Percentiles rank a stretch among this genome's conserved stretches.
phyloP scores from a whole-genome alignment of 2,329 filamentous ascomycete genomes.

The Monilinia fructicola region DNA sequence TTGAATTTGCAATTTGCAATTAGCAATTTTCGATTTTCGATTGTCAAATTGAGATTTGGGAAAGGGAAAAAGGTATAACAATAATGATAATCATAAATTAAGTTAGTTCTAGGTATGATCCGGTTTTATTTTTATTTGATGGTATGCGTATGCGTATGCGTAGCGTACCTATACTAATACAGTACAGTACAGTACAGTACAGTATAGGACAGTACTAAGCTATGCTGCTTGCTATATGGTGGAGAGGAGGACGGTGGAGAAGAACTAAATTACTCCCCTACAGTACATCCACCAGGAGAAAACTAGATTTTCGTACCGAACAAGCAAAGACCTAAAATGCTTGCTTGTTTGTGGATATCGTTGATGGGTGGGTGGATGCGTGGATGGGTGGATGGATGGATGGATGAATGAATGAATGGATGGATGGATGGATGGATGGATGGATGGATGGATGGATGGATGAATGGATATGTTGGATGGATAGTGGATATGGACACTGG shows the following conservation, averaged over 20 bases:
- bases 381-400: not conserved
- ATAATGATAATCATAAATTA: too few species aligned
- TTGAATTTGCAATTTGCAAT: too few species aligned
- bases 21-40: not conserved
- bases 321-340: slow-evolving; percentile 16
- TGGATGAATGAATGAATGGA: not conserved
- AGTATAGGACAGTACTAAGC: too few species aligned
- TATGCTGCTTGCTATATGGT: not conserved
- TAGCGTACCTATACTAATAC: too few species aligned
- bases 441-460: too few species aligned
- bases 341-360: slow-evolving; percentile 15
- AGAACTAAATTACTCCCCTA: slow-evolving; percentile 19
- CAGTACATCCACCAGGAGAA: slow-evolving; percentile 2
- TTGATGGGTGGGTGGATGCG: not conserved
- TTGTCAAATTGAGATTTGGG: not conserved
- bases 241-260: slow-evolving; percentile 9
- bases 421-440: too few species aligned
- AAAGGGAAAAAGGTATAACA: not conserved
- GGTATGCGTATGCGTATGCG: slow-evolving; percentile 1
- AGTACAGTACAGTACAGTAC: too few species aligned
- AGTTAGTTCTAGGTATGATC: too few species aligned
- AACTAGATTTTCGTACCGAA: slow-evolving; percentile 9
- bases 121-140: not conserved
- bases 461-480: not conserved
- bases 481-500: too few species aligned